phyloP scores from a whole-genome alignment of 805 yeast species.

The Lipomyces mesembrius region DNA sequence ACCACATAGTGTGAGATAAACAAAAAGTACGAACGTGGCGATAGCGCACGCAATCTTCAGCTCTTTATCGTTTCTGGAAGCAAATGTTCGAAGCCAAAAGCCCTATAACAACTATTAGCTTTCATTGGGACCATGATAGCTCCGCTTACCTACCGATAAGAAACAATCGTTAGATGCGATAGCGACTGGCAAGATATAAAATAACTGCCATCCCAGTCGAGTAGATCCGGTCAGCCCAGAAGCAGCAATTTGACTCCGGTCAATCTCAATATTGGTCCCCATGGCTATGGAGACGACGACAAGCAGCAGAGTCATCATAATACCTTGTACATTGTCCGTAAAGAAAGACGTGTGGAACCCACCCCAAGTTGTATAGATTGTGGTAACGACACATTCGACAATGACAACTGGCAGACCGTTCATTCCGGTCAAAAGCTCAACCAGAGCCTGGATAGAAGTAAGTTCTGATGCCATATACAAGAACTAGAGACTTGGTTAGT shows the following conservation, averaged over 20 bases:
- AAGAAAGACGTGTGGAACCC: slow-evolving; percentile 87
- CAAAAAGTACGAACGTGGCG: slow-evolving; percentile 69
- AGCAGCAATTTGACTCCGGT: slow-evolving; percentile 63
- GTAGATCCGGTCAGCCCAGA: slow-evolving; percentile 67
- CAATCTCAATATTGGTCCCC: slow-evolving; percentile 69
- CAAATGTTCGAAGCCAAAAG: slow-evolving; percentile 93
- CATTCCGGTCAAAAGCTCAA: slow-evolving; percentile 76
- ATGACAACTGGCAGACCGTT: slow-evolving; percentile 80
- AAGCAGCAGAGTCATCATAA: slow-evolving; percentile 65
- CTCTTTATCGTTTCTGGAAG: slow-evolving; percentile 77
- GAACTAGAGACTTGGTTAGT: slow-evolving; percentile 44
- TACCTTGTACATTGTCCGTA: slow-evolving; percentile 87
- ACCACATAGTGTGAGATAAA: slow-evolving; percentile 73
- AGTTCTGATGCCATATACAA: slow-evolving; percentile 87
- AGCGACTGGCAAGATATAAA: slow-evolving; percentile 83
- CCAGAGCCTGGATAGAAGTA: slow-evolving; percentile 76
- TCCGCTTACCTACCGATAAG: slow-evolving; percentile 52
- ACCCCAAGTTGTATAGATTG: slow-evolving; percentile 84
- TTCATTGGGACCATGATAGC: neutral
- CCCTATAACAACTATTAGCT: slow-evolving; percentile 50
- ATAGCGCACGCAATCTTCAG: slow-evolving; percentile 73
- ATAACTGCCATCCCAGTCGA: slow-evolving; percentile 84
- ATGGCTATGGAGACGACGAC: slow-evolving; percentile 77
- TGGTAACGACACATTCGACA: slow-evolving; percentile 83
- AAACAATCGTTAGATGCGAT: slow-evolving; percentile 89